Percentiles rank a stretch among this genome's conserved stretches.
Conservation (phyloP, 1,139 yeast genomes). For the Blastobotrys malaysiensis region DNA sequence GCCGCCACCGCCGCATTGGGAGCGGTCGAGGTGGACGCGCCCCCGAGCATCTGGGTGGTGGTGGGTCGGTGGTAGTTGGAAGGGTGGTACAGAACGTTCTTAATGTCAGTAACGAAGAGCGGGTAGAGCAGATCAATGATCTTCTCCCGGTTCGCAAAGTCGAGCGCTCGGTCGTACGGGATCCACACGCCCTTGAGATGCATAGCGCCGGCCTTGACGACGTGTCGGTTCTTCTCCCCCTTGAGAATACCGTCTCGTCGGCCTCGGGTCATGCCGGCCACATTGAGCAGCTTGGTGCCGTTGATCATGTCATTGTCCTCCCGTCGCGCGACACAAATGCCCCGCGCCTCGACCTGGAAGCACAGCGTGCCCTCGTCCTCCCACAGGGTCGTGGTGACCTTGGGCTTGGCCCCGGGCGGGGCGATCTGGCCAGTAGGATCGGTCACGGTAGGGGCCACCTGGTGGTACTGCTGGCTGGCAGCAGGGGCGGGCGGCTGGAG, state of each 20-base stretch:
- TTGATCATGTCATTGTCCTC: conserved; percentile 92
- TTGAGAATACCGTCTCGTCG: conserved; percentile 91
- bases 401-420: conserved; percentile 64
- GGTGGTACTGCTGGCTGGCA: conserved; percentile 17
- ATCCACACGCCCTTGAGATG: conserved; percentile 98
- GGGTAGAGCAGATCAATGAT: conserved; percentile 85
- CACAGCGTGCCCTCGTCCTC: conserved; percentile 93
- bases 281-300: conserved; percentile 88
- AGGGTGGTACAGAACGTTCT: conserved; percentile 50
- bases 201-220: conserved; percentile 95
- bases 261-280: conserved; percentile 94
- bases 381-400: conserved; percentile 95
- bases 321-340: conserved; percentile 84
- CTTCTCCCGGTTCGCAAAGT: conserved; percentile 86
- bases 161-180: conserved; percentile 88
- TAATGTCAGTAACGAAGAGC: conserved; percentile 80
- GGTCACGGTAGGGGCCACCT: conserved; percentile 25
- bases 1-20: conserved; percentile 12
- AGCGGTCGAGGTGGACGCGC: conserved; percentile 3
- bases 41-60: conserved; percentile 19
- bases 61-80: conserved; percentile 31
- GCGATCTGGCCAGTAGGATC: conserved; percentile 54
- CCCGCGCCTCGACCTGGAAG: conserved; percentile 91
- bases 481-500: conserved; percentile 12
- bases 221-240: conserved; percentile 83